Evolutionary conservation across 495 filamentous ascomycete species (phyloP), one percentile per base, ranked within the genome.

Genomic region (Letharia columbiana): DNA sequence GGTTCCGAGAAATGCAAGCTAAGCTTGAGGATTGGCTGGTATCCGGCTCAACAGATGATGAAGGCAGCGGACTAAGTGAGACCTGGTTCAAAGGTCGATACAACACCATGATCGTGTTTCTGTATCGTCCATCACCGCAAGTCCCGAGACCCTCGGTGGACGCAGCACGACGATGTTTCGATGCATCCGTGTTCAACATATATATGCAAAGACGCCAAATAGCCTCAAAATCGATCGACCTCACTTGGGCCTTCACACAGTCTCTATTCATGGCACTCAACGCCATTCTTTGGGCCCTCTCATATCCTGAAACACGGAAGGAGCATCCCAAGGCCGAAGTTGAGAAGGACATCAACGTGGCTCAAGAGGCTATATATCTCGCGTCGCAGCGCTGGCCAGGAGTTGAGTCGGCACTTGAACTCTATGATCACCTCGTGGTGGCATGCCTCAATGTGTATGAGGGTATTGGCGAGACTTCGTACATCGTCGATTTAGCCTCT

Each of bases 241-340:
- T 96, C 63, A 96, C 91, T 4, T 98, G 92, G 91, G 86, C 95
- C 47, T 96, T 95, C 72, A 84, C 93, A 11, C 83, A 95, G 66
- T 83, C 88, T 47, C 80, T 96, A 31, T 96, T 96, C 76, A 91
- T 91, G 83, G 85, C 87, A 20, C 80, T 96, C 50, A 93, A 94
- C 71, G 91, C 89, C 33, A 82, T 96, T 44, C 83, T 98, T 4
- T 98, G 93, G 93, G 81, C 87, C 11, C 81, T 95, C 33, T 93
- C 90, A 4, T 95, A 93, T 71, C 83, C 87, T 17, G 90, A 92
- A 64, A 84, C 96, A 57, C 89, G 93, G 33, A 79, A 79, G 57
- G 76, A 83, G 37, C 86, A 96, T 74, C 71, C 77, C 18, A 83
- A 84, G 35, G 86, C 89, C 49, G 86, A 92, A 70, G 84, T 95